A percentile compares a stretch with the other conserved stretches of the same genome.
Evolutionary conservation across 2,329 filamentous ascomycete genomes (phyloP).

Genomic region (Pseudogymnoascus sp.): DNA sequence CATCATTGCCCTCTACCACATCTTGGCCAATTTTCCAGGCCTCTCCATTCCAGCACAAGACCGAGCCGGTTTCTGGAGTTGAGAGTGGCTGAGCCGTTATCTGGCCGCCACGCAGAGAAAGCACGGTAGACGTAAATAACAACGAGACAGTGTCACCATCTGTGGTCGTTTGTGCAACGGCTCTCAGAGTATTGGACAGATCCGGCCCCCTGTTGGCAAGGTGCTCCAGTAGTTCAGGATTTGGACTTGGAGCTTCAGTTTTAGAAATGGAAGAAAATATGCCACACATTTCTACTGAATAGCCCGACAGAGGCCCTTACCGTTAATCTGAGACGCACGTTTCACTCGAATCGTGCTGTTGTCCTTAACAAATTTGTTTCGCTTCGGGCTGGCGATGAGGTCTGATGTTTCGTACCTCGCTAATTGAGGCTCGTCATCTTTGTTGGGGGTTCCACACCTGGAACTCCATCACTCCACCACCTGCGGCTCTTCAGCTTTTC

Average conservation of each 20-base stretch:
- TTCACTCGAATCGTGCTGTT: constrained; percentile 1
- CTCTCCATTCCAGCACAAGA: constrained; percentile 96
- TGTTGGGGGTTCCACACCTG: constrained; percentile 1
- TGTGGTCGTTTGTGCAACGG: constrained; percentile 10
- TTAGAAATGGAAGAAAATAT: constrained; percentile 48
- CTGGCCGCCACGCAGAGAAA: constrained; percentile 75
- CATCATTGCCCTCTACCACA: constrained; percentile 68
- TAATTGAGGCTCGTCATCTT: constrained; percentile 10
- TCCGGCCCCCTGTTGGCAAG: constrained; percentile 55
- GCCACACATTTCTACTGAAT: constrained; percentile 47
- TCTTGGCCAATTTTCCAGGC: constrained; percentile 67
- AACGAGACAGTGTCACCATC: constrained; percentile 37
- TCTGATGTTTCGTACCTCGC: constrained; percentile 8
- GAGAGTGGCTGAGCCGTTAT: constrained; percentile 67
- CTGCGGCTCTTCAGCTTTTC: not conserved
- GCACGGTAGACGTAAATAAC: constrained; percentile 72
- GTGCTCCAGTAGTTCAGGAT: constrained; percentile 35
- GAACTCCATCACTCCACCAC: constrained; percentile 2
- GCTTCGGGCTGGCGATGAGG: not conserved
- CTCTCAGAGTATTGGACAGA: constrained; percentile 19
- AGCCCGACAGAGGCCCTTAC: not conserved
- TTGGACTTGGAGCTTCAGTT: constrained; percentile 24
- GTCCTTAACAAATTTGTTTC: not conserved
- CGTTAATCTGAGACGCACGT: not conserved
- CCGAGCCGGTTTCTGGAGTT: constrained; percentile 48